Base-by-base conservation (phyloP, 352 stramenopile species). In the Phytophthora meadii region DNA sequence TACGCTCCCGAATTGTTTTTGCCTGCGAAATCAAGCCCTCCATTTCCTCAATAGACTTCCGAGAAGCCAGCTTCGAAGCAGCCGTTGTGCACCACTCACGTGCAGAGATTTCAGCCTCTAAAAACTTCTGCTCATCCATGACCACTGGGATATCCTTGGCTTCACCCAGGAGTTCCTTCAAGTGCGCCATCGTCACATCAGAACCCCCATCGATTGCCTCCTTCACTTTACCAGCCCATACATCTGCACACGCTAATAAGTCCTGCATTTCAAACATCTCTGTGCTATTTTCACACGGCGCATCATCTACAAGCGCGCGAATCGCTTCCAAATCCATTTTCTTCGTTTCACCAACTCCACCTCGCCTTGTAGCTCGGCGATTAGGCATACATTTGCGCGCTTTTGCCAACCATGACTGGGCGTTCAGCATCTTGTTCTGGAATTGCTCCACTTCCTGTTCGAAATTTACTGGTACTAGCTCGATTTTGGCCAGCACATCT, bases 241-340 rank as follows among this genome's bases (percentile, higher is more conserved):
- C 85, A 53, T 95, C 86, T 2, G 88, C 88, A 70, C 88, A 96
- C 57, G 87, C 87, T 6, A 96, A 67, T n/a, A 96, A 65, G 25
- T 95, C 88, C 58, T 96, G 87, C 87, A 96, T 96, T 67, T 96
- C 88, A 64, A 92, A 94, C 71, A 94, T 89, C 48, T 96, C 88
- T 8, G 76, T 79, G 42, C 80, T 95, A 49, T 93, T 87, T 55
- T 95, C 87, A 67, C 85, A 93, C 0, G 88, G 88, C n/a, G 87
- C 87, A 61, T 93, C 85, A n/a, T 93, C 82, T 4, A 96, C 85
- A 8, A 96, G 63, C 28, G 87, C 84, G 6, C 88, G 88, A 55
- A 96, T 94, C 2, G 77, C 74, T 53, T 90, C 65, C 22, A 95
- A 40, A 41, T 96, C 84, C 79, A 95, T 90, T 61, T 95, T 95